These are phyloP conservation scores for Colletotrichum phormii DNA, from an alignment of 2,329 filamentous ascomycete genomes.

Conservation along the genomic window DNA sequence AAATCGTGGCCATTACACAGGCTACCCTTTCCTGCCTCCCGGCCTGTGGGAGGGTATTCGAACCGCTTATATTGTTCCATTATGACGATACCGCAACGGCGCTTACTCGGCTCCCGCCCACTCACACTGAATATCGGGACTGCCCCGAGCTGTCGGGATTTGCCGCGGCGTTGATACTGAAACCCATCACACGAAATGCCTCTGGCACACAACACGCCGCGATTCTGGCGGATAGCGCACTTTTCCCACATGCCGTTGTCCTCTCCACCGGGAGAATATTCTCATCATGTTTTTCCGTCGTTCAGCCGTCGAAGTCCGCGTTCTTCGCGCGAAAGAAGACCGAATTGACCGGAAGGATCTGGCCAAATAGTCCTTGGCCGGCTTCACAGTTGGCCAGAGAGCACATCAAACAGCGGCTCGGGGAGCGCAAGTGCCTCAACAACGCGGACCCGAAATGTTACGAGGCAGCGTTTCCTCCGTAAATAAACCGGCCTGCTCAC, in stretches of 20 bases:
- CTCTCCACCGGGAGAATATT: background rate
- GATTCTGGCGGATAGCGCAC: constrained; percentile 2
- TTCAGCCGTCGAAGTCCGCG: background rate
- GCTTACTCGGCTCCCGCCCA: constrained; percentile 3
- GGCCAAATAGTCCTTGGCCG: background rate
- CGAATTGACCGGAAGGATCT: background rate
- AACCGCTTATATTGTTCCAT: constrained; percentile 5
- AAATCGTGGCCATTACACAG: background rate
- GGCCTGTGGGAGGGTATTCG: constrained; percentile 1
- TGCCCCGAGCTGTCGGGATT: constrained; percentile 12
- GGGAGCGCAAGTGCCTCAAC: constrained; percentile 8
- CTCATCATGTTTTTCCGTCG: background rate
- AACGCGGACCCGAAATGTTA: background rate
- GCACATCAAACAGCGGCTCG: background rate
- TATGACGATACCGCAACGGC: background rate
- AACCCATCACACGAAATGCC: constrained; percentile 30
- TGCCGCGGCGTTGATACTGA: constrained; percentile 19
- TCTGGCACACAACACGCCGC: constrained; percentile 29
- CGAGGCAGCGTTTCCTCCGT: constrained; percentile 1
- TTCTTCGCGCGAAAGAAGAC: background rate
- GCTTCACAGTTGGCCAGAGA: background rate
- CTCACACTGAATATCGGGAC: background rate
- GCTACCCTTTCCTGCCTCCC: constrained; percentile 7
- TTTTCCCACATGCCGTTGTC: constrained; percentile 6
- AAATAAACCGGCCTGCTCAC: background rate